phyloP scores from a whole-genome alignment of 192 early-diverging fungal species.

The Coemansia sp. region DNA sequence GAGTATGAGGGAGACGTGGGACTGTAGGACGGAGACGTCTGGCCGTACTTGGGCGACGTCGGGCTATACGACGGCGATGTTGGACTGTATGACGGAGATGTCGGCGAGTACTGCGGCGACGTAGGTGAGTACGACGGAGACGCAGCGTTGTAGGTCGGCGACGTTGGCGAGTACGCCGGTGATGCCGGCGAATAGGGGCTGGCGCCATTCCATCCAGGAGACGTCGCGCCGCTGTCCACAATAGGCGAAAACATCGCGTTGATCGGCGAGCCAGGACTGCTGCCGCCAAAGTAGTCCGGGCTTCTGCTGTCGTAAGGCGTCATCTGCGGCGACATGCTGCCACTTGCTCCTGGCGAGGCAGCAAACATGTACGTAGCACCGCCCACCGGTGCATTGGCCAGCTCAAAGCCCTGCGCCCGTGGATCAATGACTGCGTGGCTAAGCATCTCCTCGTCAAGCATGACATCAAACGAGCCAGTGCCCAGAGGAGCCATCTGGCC shows the following conservation, averaged over 20 bases:
- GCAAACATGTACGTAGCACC: slow-evolving; percentile 59
- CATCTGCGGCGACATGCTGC: slow-evolving; percentile 68
- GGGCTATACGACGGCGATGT: slow-evolving; percentile 62
- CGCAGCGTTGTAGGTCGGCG: slow-evolving; percentile 73
- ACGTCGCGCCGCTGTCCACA: slow-evolving; percentile 72
- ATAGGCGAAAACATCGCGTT: slow-evolving; percentile 85
- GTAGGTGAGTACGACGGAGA: slow-evolving; percentile 73
- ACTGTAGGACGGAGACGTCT: slow-evolving; percentile 64
- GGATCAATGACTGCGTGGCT: slow-evolving; percentile 65
- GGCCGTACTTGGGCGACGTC: slow-evolving; percentile 68
- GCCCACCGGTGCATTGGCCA: slow-evolving; percentile 55
- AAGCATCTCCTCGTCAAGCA: slow-evolving; percentile 92
- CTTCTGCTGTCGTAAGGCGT: slow-evolving; percentile 83
- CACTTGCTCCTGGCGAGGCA: slow-evolving; percentile 59
- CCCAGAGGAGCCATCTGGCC: slow-evolving; percentile 97
- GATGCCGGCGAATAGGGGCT: slow-evolving; percentile 61
- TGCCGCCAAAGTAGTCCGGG: slow-evolving; percentile 61
- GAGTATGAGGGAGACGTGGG: slow-evolving; percentile 66
- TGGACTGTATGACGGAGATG: slow-evolving; percentile 64
- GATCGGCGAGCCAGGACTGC: slow-evolving; percentile 68
- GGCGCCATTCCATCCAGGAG: slow-evolving; percentile 60
- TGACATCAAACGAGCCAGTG: slow-evolving; percentile 90
- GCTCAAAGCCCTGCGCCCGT: slow-evolving; percentile 57
- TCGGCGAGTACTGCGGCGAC: slow-evolving; percentile 65
- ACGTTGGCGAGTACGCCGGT: slow-evolving; percentile 70